A percentile compares a stretch with the other conserved stretches of the same genome.
Evolutionary conservation across 345 rosid species (phyloP).

Genomic region (Camelina hispida): DNA sequence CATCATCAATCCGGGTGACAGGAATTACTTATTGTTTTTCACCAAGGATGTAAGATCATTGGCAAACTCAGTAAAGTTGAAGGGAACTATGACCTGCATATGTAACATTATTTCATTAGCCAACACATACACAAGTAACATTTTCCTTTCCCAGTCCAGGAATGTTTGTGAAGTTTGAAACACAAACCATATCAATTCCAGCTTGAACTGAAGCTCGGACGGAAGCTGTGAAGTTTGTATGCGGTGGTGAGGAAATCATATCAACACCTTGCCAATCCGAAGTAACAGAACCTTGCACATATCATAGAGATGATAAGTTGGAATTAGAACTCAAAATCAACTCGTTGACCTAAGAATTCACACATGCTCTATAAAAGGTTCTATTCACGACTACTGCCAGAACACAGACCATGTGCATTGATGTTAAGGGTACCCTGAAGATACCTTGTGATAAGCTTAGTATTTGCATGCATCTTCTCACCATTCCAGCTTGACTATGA

Average conservation of each 20-base stretch:
- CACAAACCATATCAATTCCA: constrained; percentile 88
- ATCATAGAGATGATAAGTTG: constrained; percentile 32
- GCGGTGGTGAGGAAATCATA: constrained; percentile 78
- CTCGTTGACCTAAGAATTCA: background rate
- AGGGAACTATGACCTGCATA: constrained; percentile 88
- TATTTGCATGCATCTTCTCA: constrained; percentile 90
- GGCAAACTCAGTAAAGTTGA: constrained; percentile 70
- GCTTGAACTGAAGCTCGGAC: constrained; percentile 76
- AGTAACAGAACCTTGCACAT: constrained; percentile 81
- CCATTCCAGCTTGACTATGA: constrained; percentile 98
- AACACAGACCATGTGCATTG: constrained; percentile 8
- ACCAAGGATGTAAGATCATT: constrained; percentile 69
- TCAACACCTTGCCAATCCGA: constrained; percentile 94
- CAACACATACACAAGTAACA: background rate
- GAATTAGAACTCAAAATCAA: constrained; percentile 29
- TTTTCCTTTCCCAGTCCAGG: constrained; percentile 1
- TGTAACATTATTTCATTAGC: background rate
- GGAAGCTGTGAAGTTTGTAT: constrained; percentile 76
- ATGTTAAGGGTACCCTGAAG: constrained; percentile 71
- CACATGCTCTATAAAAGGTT: background rate
- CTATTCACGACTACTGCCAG: constrained; percentile 17
- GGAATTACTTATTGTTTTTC: constrained; percentile 61
- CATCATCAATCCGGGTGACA: constrained; percentile 88
- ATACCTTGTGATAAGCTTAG: constrained; percentile 67
- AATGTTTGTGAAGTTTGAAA: constrained; percentile 26